Evolutionary conservation across 78 protist genomes (phyloP).

Genomic region (Polysphondylium violaceum): DNA sequence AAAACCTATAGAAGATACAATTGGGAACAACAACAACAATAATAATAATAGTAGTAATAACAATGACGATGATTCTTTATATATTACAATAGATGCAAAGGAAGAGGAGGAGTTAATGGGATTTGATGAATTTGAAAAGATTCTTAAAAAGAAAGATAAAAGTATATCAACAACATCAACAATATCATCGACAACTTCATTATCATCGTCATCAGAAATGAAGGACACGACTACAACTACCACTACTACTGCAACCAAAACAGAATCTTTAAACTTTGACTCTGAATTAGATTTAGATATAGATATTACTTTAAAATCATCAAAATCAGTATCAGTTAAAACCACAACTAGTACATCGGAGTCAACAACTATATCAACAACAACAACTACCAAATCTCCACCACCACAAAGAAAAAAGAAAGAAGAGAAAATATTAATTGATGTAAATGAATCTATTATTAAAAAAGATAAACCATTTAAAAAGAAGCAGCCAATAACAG

Average conservation of each 20-base stretch:
- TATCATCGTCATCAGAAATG: neutral
- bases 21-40: neutral
- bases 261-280: too few relatives aligned
- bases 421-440: too few relatives aligned
- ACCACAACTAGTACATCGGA: neutral
- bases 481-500: too few relatives aligned
- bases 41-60: neutral
- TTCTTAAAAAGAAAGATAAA: neutral
- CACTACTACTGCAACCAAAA: neutral
- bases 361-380: neutral
- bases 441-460: too few relatives aligned
- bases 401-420: too few relatives aligned
- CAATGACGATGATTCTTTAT: conserved; percentile 1
- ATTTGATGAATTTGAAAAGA: neutral
- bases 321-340: neutral
- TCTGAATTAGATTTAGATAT: neutral
- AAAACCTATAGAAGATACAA: neutral
- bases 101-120: conserved; percentile 13
- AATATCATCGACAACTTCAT: neutral
- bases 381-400: neutral
- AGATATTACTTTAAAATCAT: neutral
- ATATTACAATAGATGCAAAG: neutral
- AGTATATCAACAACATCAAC: neutral
- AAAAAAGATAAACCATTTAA: too few relatives aligned
- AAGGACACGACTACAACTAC: neutral